These are phyloP conservation scores for Pichia sp. DNA, from an alignment of 1,139 yeast genomes.

Conservation along the genomic window DNA sequence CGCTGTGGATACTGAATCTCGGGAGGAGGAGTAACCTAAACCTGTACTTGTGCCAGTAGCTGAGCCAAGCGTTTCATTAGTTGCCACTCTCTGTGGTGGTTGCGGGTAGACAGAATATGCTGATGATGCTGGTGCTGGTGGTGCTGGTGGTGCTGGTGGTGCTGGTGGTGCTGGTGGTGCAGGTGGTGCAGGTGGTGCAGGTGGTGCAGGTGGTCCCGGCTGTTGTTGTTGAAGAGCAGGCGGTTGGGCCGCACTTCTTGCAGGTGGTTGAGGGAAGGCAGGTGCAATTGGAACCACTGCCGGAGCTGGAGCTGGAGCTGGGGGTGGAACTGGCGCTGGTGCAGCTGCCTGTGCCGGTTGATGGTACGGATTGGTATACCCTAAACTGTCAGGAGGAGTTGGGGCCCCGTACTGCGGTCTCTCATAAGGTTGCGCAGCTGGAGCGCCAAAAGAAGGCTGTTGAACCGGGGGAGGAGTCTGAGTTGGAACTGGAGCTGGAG, in stretches of 20 bases:
- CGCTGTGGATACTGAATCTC: neutral
- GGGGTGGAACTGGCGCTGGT: too few relatives aligned
- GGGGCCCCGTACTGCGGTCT: neutral
- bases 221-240: slow-evolving; percentile 2
- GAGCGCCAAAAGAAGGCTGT: neutral
- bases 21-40: neutral
- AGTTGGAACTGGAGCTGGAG: too few relatives aligned
- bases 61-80: neutral
- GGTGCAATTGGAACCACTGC: too few relatives aligned
- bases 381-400: neutral
- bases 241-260: neutral
- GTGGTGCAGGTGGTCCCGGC: neutral
- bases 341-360: too few relatives aligned
- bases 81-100: too few relatives aligned
- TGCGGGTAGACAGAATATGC: too few relatives aligned
- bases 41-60: too few relatives aligned
- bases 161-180: neutral
- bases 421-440: too few relatives aligned
- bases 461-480: neutral
- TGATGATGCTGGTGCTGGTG: slow-evolving; percentile 1
- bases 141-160: slow-evolving; percentile 1
- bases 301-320: too few relatives aligned
- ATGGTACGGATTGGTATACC: too few relatives aligned
- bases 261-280: neutral
- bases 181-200: neutral